phyloP scores from a whole-genome alignment of 2,329 filamentous ascomycete genomes.

The Colletotrichum truncatum region DNA sequence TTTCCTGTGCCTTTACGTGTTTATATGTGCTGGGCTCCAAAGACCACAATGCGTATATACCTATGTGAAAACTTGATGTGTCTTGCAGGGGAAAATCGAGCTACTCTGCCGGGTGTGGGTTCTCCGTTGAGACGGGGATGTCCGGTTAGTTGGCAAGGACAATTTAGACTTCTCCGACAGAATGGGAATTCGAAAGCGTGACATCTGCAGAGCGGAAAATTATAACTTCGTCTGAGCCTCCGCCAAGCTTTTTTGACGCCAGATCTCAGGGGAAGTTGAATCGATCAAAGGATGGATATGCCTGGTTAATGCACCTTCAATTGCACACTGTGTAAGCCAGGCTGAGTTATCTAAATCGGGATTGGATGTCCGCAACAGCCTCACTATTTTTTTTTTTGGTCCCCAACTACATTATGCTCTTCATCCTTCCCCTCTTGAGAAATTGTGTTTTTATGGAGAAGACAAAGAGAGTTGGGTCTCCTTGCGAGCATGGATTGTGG shows the following conservation, averaged over 20 bases:
- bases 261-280: neutral
- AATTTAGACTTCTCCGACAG: neutral
- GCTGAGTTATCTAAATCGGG: neutral
- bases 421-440: neutral
- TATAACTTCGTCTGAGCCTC: neutral
- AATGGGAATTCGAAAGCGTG: neutral
- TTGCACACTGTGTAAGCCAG: slow-evolving; percentile 5
- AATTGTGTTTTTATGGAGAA: neutral
- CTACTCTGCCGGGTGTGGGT: no score
- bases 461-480: neutral
- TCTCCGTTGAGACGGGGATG: no score
- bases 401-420: neutral
- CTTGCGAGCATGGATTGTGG: slow-evolving; percentile 8
- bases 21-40: neutral
- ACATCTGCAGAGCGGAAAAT: neutral
- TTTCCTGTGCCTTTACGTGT: neutral
- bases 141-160: no score
- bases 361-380: slow-evolving; percentile 10
- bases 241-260: slow-evolving; percentile 10
- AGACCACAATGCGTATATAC: neutral
- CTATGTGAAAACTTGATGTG: no score
- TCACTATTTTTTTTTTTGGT: neutral
- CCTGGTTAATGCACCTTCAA: neutral
- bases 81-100: no score
- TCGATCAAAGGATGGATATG: neutral